phyloP scores from a whole-genome alignment of 2,329 filamentous ascomycete species.

The Calycina herbarum region DNA sequence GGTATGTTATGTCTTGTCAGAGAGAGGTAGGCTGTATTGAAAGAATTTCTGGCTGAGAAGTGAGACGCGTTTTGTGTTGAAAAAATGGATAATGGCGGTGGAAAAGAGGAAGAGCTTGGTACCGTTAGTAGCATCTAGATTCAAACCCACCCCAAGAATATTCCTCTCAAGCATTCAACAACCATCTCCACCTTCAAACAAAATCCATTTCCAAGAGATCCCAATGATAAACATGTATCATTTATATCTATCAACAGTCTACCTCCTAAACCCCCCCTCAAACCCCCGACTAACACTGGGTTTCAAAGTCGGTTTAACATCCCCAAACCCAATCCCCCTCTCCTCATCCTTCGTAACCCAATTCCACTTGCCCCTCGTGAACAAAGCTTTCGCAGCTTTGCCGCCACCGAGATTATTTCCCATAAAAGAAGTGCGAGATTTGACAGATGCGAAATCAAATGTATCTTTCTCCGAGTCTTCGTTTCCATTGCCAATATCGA shows the following conservation, averaged over 20 bases:
- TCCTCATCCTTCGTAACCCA: conserved; percentile 46
- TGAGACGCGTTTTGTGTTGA: too few relatives aligned
- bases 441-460: conserved; percentile 47
- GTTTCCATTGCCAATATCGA: conserved; percentile 26
- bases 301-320: conserved; percentile 11
- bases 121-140: too few relatives aligned
- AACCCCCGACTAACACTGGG: neutral
- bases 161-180: neutral
- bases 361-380: conserved; percentile 58
- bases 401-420: conserved; percentile 51
- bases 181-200: neutral
- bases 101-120: too few relatives aligned
- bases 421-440: conserved; percentile 51
- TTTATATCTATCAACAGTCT: neutral
- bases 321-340: conserved; percentile 8
- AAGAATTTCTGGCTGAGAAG: too few relatives aligned
- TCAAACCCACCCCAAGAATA: neutral
- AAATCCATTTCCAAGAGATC: too few relatives aligned
- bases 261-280: neutral
- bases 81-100: too few relatives aligned
- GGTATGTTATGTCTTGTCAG: too few relatives aligned
- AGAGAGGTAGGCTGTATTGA: too few relatives aligned
- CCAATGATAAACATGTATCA: neutral
- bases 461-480: conserved; percentile 25
- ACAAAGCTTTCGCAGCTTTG: conserved; percentile 52